phyloP scores from a whole-genome alignment of 2,329 filamentous ascomycete species.

The Alternaria angustiovoidea region DNA sequence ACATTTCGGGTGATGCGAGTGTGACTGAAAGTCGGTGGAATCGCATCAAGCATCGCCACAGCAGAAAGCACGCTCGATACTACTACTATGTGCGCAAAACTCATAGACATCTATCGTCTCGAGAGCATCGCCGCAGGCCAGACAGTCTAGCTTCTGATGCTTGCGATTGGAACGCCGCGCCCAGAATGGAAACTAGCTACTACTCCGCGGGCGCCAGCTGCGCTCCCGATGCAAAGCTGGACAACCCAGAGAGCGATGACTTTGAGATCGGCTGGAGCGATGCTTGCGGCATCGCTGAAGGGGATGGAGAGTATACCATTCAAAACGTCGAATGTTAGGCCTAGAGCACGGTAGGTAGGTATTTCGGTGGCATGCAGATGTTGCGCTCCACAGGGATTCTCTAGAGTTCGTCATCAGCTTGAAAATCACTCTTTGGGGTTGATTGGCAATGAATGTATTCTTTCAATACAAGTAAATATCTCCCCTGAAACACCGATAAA shows the following conservation, averaged over 20 bases:
- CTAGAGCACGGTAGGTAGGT: not conserved
- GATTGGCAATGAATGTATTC: no score
- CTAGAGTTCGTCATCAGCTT: no score
- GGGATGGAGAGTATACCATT: constrained; percentile 25
- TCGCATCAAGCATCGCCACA: constrained; percentile 6
- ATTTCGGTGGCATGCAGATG: no score
- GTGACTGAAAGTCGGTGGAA: constrained; percentile 4
- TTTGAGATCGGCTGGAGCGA: constrained; percentile 54
- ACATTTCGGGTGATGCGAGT: not conserved
- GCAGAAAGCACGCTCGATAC: constrained; percentile 1
- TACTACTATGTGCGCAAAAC: constrained; percentile 2
- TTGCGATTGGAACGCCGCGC: constrained; percentile 49
- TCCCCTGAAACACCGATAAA: no score
- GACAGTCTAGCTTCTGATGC: constrained; percentile 18
- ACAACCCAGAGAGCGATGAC: constrained; percentile 24
- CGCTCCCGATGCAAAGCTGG: constrained; percentile 38
- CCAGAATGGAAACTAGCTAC: constrained; percentile 53
- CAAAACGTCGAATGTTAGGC: constrained; percentile 8
- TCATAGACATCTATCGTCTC: not conserved
- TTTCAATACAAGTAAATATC: no score
- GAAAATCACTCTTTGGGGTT: no score
- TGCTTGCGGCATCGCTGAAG: constrained; percentile 45
- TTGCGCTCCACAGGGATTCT: no score
- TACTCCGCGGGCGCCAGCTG: constrained; percentile 51
- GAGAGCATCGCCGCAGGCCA: not conserved